Conservation (phyloP, 495 filamentous ascomycete species). For the Hypoxylon intermedium region DNA sequence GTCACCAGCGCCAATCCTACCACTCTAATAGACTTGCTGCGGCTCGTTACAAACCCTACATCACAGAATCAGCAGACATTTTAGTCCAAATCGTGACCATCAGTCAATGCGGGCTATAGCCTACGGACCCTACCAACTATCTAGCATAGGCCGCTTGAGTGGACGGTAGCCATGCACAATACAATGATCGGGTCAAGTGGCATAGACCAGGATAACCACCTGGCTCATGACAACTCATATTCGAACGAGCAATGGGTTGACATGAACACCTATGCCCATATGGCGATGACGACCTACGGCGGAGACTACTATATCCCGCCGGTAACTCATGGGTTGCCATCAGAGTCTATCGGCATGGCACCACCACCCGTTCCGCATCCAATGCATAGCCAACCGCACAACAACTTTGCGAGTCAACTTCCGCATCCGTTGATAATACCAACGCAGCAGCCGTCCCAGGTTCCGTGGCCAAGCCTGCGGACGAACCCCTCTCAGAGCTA, state of each 20-base stretch:
- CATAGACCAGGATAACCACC: constrained; percentile 57
- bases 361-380: constrained; percentile 50
- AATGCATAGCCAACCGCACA: constrained; percentile 44
- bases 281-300: constrained; percentile 56
- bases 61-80: constrained; percentile 26
- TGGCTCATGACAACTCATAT: constrained; percentile 53
- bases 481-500: constrained; percentile 61
- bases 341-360: constrained; percentile 54
- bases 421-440: constrained; percentile 65
- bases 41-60: constrained; percentile 32
- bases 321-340: constrained; percentile 53
- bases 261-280: constrained; percentile 55
- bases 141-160: constrained; percentile 37
- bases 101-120: constrained; percentile 31
- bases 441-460: constrained; percentile 62
- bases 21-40: constrained; percentile 36
- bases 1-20: constrained; percentile 35
- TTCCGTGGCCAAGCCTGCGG: constrained; percentile 74
- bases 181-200: constrained; percentile 55
- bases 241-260: constrained; percentile 54
- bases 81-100: constrained; percentile 34
- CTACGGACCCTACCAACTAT: constrained; percentile 34
- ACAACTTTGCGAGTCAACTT: constrained; percentile 43
- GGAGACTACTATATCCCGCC: constrained; percentile 53
- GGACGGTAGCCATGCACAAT: constrained; percentile 56